Base-by-base conservation (phyloP, 2,329 filamentous ascomycete genomes). In the Sclerotinia glacialis region DNA sequence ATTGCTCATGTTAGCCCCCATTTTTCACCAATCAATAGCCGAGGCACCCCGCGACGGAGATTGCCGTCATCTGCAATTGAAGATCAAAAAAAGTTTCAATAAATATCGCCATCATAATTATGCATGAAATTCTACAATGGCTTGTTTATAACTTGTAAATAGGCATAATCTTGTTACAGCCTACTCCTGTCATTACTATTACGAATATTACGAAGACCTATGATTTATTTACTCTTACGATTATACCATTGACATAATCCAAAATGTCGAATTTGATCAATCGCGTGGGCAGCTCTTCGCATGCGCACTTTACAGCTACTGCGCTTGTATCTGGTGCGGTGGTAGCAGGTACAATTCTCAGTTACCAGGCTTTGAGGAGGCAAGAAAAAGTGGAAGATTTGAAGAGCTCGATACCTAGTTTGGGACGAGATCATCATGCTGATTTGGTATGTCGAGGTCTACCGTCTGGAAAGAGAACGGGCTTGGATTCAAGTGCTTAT, bases 231-330 rank as follows among this genome's bases (percentile, higher is more conserved):
- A 2, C 59, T 52, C 31, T 40, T 21, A 37, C 46, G 14, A 40
- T 31, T 26, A 34, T 44, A 44, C 23, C n/a, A 26, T 44, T 58
- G 8, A 37, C 31, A 44, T n/a, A n/a, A 55, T 54, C 16, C 34
- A 71, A 44, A 12, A 76, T 75, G 73, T 67, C 72, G 9, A 74
- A 73, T 12, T 75, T 73, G 70, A 65, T 75, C 44, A 69, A 68
- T n/a, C 71, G 72, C 37, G 67, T 71, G 4, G 66, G 69, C 21
- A 66, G 66, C 37, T 71, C 69, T 9, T 68, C 65, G 28, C 68
- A 74, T 31, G 73, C 71, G 8, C 91, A 93, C 76, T 80, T 95
- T 46, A 84, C 87, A 23, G 85, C 88, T 3, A 92, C 91, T 0
- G 91, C 91, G 2, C 80, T 91, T 28, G 78, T 86, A 18, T 89